Conservation (phyloP, 352 stramenopile species). For the Phytophthora fragariae region DNA sequence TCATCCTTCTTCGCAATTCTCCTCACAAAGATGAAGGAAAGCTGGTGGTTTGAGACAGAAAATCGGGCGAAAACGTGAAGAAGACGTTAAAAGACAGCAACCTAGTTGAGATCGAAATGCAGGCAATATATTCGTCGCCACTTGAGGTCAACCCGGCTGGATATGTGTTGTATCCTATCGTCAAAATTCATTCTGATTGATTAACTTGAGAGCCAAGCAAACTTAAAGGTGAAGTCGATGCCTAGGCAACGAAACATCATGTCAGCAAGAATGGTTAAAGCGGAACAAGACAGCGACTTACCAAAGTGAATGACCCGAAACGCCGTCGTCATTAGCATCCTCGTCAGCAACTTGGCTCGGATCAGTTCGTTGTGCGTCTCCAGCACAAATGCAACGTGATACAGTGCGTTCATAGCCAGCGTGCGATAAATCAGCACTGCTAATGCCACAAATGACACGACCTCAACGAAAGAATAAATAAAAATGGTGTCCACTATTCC, state of each 20-base stretch:
- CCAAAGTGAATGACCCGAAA: slow-evolving; percentile 9
- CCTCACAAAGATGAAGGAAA: too few relatives aligned
- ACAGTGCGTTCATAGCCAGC: not conserved
- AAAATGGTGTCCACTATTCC: slow-evolving; percentile 4
- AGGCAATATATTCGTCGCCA: too few relatives aligned
- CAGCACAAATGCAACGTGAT: slow-evolving; percentile 5
- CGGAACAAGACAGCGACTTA: not conserved
- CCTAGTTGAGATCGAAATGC: too few relatives aligned
- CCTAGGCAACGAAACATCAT: not conserved
- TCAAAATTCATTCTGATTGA: not conserved
- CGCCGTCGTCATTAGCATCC: slow-evolving; percentile 11
- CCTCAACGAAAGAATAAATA: not conserved
- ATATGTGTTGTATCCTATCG: too few relatives aligned
- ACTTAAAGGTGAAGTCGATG: slow-evolving; percentile 27
- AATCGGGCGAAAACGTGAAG: too few relatives aligned
- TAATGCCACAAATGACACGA: not conserved
- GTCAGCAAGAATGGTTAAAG: too few relatives aligned
- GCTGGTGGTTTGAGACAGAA: too few relatives aligned
- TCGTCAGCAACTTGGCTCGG: slow-evolving; percentile 4
- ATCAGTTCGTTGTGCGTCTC: slow-evolving; percentile 3
- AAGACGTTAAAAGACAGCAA: too few relatives aligned
- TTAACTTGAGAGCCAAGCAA: slow-evolving; percentile 21
- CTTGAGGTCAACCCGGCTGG: too few relatives aligned
- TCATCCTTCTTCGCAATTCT: too few relatives aligned
- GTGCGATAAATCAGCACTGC: not conserved